phyloP scores from a whole-genome alignment of 1,139 yeast genomes.

The Scheffersomyces illinoinensis region DNA sequence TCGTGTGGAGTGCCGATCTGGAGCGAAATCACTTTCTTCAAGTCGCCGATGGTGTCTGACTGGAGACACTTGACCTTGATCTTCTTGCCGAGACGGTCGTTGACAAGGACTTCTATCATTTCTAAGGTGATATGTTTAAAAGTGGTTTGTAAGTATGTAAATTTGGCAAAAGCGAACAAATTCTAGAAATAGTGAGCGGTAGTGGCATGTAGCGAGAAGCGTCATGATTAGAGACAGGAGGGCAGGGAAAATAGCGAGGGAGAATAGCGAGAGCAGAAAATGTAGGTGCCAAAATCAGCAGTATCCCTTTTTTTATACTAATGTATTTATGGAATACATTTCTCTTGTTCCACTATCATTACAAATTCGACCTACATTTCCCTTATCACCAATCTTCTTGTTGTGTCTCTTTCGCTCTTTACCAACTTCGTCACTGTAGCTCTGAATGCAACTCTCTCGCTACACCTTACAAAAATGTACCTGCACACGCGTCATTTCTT shows the following conservation, averaged over 20 bases:
- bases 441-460: background rate
- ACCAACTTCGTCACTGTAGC: background rate
- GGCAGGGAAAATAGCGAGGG: too few species aligned
- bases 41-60: conserved; percentile 87
- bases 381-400: background rate
- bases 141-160: background rate
- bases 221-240: too few species aligned
- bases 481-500: background rate
- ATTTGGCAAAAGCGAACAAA: background rate
- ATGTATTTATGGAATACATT: background rate
- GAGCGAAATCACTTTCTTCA: conserved; percentile 78
- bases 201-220: too few species aligned
- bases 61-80: conserved; percentile 83
- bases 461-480: background rate
- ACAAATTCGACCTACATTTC: background rate
- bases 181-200: too few species aligned
- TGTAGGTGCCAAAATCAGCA: too few species aligned
- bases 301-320: background rate
- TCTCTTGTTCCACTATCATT: too few species aligned
- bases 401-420: background rate
- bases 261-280: too few species aligned
- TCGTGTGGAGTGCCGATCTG: conserved; percentile 78
- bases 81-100: conserved; percentile 73
- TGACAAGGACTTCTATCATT: conserved; percentile 18
- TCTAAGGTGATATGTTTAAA: background rate